Base-by-base conservation (phyloP, 768 basidiomycete genomes). In the Pseudohyphozyma bogoriensis region DNA sequence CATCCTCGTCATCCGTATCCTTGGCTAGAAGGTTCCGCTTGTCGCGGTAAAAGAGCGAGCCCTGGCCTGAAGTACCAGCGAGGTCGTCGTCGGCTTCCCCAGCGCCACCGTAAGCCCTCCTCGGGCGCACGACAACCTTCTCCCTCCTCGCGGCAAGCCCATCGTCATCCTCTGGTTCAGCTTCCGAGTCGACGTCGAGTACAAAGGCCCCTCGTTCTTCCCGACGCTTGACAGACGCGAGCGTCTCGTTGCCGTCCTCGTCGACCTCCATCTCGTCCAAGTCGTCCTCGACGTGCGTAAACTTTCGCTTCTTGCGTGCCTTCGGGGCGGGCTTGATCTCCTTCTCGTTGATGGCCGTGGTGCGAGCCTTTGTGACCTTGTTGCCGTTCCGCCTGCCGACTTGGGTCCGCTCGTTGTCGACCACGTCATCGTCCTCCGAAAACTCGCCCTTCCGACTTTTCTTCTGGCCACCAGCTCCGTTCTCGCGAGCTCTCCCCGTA, bases 31-130 rank as follows among this genome's bases (percentile, higher is more conserved):
- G 51, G 36, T 52, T 36, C 2, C 36, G 35, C 33, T 13, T 37
- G 26, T 52, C 51, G 51, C 51, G 51, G 24, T 52, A 52, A 36
- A 37, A 52, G 51, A 52, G 51, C 24, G 51, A 52, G n/a, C 47
- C 47, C 13, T 24, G 47, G 13, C 47, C n/a, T 15, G 18, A n/a
- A 9, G 9, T n/a, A 42, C n/a, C 40, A n/a, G 16, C 40, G 40
- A 5, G 18, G 40, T n/a, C 40, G 40, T 42, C 40, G 40, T 42
- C 40, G 40, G 8, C 16, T n/a, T 42, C 18, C 18, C 18, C 40
- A n/a, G 10, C 18, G 40, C 40, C 18, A 18, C 18, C 18, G 40
- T 42, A 42, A 7, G 40, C 18, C 18, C 40, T 15, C 18, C 18
- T 42, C 40, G 40, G 40, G 40, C n/a, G 40, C 40, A 42, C 40